Conservation (phyloP, 352 stramenopile species). For the Globisporangium takayamanum region DNA sequence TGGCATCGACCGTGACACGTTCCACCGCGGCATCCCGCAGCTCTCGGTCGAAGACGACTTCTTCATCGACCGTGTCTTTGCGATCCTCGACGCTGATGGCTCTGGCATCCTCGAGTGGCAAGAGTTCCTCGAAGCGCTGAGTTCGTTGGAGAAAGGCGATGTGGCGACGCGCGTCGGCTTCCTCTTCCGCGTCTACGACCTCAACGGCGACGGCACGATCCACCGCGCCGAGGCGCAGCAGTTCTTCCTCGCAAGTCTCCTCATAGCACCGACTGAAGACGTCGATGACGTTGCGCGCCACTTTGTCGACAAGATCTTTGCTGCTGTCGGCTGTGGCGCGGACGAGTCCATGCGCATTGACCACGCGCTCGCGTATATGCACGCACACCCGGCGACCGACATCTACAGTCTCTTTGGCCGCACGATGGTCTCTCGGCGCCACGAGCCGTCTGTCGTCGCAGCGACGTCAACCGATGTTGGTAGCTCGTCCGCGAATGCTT, state of each 20-base stretch:
- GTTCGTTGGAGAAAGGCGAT: conserved; percentile 57
- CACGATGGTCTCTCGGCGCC: conserved; percentile 44
- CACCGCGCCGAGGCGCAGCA: conserved; percentile 44
- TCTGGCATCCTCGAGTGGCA: conserved; percentile 63
- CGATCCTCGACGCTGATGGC: conserved; percentile 54
- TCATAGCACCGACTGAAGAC: conserved; percentile 33
- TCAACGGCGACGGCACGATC: conserved; percentile 60
- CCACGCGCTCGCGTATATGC: conserved; percentile 45
- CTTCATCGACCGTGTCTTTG: conserved; percentile 68
- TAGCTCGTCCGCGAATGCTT: background rate
- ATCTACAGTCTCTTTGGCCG: conserved; percentile 60
- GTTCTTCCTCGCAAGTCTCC: conserved; percentile 58
- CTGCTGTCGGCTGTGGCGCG: conserved; percentile 29
- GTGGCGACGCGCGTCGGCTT: conserved; percentile 42
- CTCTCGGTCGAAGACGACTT: conserved; percentile 62
- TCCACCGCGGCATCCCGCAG: conserved; percentile 51
- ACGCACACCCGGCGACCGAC: conserved; percentile 35
- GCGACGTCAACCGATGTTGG: no score
- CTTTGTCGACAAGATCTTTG: conserved; percentile 64
- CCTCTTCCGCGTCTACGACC: conserved; percentile 72
- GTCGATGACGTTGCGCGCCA: conserved; percentile 44
- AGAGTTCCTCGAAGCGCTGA: conserved; percentile 67
- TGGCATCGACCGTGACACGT: conserved; percentile 62
- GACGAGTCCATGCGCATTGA: conserved; percentile 33
- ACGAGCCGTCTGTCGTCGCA: background rate